Conservation (phyloP, 371 early-diverging fungal genomes). For the Mortierella sp. region DNA sequence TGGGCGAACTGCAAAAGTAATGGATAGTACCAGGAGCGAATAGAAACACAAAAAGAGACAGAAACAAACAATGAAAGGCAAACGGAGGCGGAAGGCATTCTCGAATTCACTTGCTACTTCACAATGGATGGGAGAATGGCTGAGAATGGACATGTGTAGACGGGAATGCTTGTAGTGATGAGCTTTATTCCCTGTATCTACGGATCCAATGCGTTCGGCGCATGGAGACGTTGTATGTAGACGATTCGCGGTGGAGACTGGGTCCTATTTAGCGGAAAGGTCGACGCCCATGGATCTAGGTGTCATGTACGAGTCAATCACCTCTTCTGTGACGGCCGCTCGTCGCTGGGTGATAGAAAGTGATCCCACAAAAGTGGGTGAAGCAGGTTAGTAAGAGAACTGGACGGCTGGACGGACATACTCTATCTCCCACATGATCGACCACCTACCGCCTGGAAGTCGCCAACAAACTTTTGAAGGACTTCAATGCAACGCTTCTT, state of each 20-base stretch:
- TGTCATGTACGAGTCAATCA: conserved; percentile 72
- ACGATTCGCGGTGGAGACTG: background rate
- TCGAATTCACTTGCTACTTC: too few relatives aligned
- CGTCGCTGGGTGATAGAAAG: conserved; percentile 56
- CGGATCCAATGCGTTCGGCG: too few relatives aligned
- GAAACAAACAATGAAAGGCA: too few relatives aligned
- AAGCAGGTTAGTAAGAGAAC: background rate
- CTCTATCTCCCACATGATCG: background rate
- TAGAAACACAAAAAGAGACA: too few relatives aligned
- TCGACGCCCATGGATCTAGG: conserved; percentile 41
- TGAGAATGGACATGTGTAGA: too few relatives aligned
- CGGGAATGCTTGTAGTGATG: too few relatives aligned
- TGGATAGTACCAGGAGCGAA: conserved; percentile 2
- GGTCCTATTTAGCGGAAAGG: conserved; percentile 35
- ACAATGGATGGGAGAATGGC: too few relatives aligned
- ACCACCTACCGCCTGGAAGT: conserved; percentile 78
- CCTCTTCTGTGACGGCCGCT: conserved; percentile 72
- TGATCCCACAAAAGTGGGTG: background rate
- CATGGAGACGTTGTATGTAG: background rate
- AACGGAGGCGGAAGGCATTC: too few relatives aligned
- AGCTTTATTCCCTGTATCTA: too few relatives aligned
- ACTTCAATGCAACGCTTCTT: conserved; percentile 95
- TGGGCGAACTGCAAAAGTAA: conserved; percentile 81
- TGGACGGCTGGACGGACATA: background rate
- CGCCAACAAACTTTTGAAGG: conserved; percentile 85